Percentiles rank a stretch among this genome's conserved stretches.
These are phyloP conservation scores for Nemania sp. DNA, from an alignment of 2,329 filamentous ascomycete species.

Conservation along the genomic window DNA sequence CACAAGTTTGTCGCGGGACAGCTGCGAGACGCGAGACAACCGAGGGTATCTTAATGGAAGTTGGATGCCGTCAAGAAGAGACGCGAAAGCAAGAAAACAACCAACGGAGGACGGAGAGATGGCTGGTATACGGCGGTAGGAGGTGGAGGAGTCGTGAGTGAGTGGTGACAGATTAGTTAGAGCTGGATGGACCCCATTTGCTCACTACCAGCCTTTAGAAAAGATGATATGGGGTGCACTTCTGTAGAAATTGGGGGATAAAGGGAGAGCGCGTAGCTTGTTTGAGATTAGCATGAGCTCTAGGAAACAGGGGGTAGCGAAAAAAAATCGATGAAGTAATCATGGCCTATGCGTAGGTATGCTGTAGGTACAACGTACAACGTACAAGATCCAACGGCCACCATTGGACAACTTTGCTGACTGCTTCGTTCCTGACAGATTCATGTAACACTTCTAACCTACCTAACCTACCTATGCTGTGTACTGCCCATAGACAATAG, in stretches of 20 bases:
- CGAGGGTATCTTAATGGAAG: conserved; percentile 25
- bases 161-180: conserved; percentile 33
- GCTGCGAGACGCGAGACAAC: conserved; percentile 24
- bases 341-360: conserved; percentile 23
- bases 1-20: conserved; percentile 23
- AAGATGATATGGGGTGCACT: conserved; percentile 35
- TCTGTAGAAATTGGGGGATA: conserved; percentile 44
- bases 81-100: conserved; percentile 31
- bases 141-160: conserved; percentile 32
- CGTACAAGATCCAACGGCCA: background rate
- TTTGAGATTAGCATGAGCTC: conserved; percentile 39
- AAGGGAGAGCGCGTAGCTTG: conserved; percentile 46
- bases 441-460: background rate
- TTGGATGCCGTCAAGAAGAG: conserved; percentile 20
- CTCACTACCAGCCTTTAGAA: conserved; percentile 40
- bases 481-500: too few species aligned
- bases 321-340: conserved; percentile 37
- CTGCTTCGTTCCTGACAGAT: too few species aligned
- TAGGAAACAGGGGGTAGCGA: conserved; percentile 38
- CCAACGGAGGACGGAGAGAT: conserved; percentile 32
- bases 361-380: background rate
- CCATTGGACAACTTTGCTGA: background rate
- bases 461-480: background rate
- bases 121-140: conserved; percentile 31
- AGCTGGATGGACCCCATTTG: conserved; percentile 38